A percentile compares a stretch with the other conserved stretches of the same genome.
These are phyloP conservation scores for Parsonsia alboflavescens DNA, from an alignment of 257 asterid species.

Conservation along the genomic window DNA sequence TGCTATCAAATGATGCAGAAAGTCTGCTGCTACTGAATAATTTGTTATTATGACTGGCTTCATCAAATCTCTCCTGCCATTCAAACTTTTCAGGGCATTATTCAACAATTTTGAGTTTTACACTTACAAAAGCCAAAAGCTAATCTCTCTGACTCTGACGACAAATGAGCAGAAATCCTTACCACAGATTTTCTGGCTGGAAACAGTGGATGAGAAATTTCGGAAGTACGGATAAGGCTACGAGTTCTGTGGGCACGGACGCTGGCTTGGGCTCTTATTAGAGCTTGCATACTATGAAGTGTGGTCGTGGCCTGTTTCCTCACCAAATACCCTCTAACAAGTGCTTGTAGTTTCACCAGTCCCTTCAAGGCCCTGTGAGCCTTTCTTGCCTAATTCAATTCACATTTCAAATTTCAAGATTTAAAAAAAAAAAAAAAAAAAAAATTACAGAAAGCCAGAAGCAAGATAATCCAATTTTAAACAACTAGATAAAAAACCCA, in stretches of 20 bases:
- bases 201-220: conserved; percentile 21
- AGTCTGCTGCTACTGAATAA: conserved; percentile 44
- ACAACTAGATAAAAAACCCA: neutral
- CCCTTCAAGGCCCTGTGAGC: conserved; percentile 81
- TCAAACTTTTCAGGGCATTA: neutral
- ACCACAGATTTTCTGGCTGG: conserved; percentile 45
- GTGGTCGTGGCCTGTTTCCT: conserved; percentile 74
- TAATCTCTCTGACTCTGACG: neutral
- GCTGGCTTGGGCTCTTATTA: conserved; percentile 67
- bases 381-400: conserved; percentile 62
- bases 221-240: conserved; percentile 13
- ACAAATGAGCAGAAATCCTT: neutral
- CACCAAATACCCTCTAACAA: conserved; percentile 71
- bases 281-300: conserved; percentile 75
- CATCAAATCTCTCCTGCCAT: conserved; percentile 39
- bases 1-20: conserved; percentile 41
- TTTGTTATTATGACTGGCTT: conserved; percentile 27
- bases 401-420: neutral
- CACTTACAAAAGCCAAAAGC: neutral
- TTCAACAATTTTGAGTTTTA: neutral
- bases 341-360: conserved; percentile 73
- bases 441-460: neutral
- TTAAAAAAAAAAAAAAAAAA: neutral
- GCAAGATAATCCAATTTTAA: neutral
- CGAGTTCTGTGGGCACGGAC: conserved; percentile 64